Evolutionary conservation across 768 basidiomycete species (phyloP).

Genomic region (Suillus subluteus): DNA sequence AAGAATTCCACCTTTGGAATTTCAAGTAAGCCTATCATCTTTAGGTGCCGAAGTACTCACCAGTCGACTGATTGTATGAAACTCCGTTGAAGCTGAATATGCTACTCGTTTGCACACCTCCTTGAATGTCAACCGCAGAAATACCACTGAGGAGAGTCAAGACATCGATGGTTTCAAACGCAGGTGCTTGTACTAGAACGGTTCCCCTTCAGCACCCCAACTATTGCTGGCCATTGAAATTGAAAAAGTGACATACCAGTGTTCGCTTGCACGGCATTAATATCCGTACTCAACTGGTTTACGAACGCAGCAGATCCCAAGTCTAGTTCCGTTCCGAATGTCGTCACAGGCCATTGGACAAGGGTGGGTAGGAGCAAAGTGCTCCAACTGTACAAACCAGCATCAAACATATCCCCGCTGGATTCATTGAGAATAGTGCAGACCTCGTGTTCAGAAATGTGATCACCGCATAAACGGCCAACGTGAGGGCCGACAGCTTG

Average conservation of each 20-base stretch:
- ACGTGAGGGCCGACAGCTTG: not conserved
- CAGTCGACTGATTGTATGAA: conserved; percentile 4
- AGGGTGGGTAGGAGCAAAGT: conserved; percentile 3
- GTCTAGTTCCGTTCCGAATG: not conserved
- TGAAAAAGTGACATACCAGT: not conserved
- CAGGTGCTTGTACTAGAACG: not conserved
- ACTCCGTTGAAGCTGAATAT: conserved; percentile 7
- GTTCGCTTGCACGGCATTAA: accelerated
- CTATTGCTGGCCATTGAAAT: not conserved
- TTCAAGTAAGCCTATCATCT: not conserved
- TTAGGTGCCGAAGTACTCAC: not conserved
- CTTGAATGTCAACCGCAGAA: not conserved
- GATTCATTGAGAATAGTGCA: not conserved
- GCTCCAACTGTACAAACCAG: conserved; percentile 1
- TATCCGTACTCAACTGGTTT: not conserved
- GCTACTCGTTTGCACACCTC: not conserved
- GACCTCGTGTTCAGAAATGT: not conserved
- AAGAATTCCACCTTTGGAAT: not conserved
- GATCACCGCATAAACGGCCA: not conserved
- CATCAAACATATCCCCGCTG: not conserved
- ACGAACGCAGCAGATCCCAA: not conserved
- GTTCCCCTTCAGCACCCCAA: not conserved
- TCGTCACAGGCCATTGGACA: not conserved
- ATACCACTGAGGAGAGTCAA: conserved; percentile 1
- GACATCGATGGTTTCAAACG: not conserved